Percentiles rank a stretch among this genome's conserved stretches.
Evolutionary conservation across 2,329 filamentous ascomycete species (phyloP).

Genomic region (Fusarium sp.): DNA sequence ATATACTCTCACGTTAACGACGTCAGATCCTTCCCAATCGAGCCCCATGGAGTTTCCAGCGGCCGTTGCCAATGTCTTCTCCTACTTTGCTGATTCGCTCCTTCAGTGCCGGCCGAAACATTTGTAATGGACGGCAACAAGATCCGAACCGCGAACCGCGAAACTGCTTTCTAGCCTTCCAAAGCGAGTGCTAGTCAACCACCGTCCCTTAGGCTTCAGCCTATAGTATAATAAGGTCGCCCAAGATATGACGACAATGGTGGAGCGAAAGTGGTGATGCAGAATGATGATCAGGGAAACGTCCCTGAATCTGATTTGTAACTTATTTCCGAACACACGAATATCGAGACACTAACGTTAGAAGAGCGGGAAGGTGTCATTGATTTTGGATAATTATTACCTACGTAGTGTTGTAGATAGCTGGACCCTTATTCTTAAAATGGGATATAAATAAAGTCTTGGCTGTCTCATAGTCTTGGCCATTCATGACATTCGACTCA

Average conservation of each 20-base stretch:
- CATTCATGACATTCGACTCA: neutral
- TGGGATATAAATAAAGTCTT: conserved; percentile 1
- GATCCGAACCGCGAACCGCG: conserved; percentile 21
- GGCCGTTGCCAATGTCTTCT: no score
- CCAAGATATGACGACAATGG: conserved; percentile 24
- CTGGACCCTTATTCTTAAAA: neutral
- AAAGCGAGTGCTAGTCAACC: neutral
- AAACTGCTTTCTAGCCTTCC: neutral
- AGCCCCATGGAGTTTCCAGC: neutral
- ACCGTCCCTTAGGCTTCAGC: neutral
- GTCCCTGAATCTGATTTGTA: conserved; percentile 21
- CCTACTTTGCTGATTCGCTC: neutral
- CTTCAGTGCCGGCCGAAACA: conserved; percentile 5
- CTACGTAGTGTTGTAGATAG: neutral
- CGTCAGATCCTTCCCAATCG: neutral
- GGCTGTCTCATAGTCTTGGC: neutral
- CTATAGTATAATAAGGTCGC: conserved; percentile 17
- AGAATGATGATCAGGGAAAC: conserved; percentile 20
- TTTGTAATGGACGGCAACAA: conserved; percentile 17
- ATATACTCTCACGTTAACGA: neutral
- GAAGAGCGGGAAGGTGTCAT: conserved; percentile 12
- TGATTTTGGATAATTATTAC: neutral
- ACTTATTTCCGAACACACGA: conserved; percentile 5
- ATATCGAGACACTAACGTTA: conserved; percentile 8
- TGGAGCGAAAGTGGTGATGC: conserved; percentile 21